phyloP scores from a whole-genome alignment of 129 eudicot species.

The Ambrosia artemisiifolia region DNA sequence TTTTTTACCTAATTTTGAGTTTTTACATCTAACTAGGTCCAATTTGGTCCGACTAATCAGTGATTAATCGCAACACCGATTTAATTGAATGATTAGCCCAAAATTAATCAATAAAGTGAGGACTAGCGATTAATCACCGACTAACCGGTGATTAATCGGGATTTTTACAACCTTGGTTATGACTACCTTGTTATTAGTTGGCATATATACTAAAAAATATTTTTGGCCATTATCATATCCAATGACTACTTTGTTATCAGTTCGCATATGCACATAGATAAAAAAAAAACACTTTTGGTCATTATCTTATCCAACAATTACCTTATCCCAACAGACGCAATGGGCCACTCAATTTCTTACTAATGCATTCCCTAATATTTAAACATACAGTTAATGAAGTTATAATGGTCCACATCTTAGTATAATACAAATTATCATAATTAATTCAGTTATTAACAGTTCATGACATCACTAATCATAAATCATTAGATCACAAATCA shows the following conservation, averaged over 20 bases:
- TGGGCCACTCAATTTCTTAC: neutral
- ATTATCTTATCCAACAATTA: neutral
- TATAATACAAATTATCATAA: slow-evolving; percentile 10
- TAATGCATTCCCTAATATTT: neutral
- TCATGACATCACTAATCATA: neutral
- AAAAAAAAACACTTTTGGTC: neutral
- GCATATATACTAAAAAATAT: neutral
- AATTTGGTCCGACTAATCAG: no score
- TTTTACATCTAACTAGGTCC: no score
- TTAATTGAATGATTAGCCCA: no score
- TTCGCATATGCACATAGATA: no score
- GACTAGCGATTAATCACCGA: no score
- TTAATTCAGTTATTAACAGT: slow-evolving; percentile 1
- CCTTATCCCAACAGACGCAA: neutral
- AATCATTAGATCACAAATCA: slow-evolving; percentile 27
- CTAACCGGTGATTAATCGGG: no score
- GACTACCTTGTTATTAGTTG: neutral
- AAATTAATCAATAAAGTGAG: no score
- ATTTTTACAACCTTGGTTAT: no score
- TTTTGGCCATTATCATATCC: neutral
- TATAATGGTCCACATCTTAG: neutral
- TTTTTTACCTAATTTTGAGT: no score
- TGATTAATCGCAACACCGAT: no score
- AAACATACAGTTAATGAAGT: no score
- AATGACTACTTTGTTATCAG: neutral